phyloP scores from a whole-genome alignment of 306 rosid species.

The Gastrolobium bilobum region DNA sequence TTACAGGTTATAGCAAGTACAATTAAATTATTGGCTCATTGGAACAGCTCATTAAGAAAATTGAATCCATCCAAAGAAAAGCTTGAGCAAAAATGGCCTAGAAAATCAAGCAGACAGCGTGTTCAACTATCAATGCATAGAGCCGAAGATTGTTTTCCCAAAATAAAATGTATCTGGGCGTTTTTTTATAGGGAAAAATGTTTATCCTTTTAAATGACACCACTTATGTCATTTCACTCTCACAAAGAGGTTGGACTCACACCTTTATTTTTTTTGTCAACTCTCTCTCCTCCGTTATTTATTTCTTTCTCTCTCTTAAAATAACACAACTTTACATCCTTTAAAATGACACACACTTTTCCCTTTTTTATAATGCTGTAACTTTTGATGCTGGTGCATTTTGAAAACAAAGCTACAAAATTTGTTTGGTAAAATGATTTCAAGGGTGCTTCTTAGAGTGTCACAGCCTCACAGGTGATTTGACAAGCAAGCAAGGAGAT shows the following conservation, averaged over 20 bases:
- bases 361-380: background rate
- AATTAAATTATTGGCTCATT: slow-evolving; percentile 14
- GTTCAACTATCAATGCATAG: slow-evolving; percentile 2
- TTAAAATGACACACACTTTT: too few species aligned
- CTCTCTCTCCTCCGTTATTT: too few species aligned
- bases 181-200: too few species aligned
- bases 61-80: background rate
- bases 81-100: background rate
- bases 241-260: too few species aligned
- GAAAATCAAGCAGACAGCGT: slow-evolving; percentile 2
- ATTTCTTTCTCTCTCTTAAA: too few species aligned
- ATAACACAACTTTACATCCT: too few species aligned
- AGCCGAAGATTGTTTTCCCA: background rate
- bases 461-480: background rate
- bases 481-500: background rate
- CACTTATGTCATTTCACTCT: too few species aligned
- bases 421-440: background rate
- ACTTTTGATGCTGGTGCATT: background rate
- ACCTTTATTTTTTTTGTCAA: too few species aligned
- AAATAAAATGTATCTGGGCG: slow-evolving; percentile 7
- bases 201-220: too few species aligned
- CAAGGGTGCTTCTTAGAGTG: background rate
- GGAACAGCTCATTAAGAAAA: background rate
- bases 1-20: background rate
- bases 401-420: slow-evolving; percentile 4